Conservation (phyloP, 805 yeast genomes). For the Wickerhamiella hasegawae region DNA sequence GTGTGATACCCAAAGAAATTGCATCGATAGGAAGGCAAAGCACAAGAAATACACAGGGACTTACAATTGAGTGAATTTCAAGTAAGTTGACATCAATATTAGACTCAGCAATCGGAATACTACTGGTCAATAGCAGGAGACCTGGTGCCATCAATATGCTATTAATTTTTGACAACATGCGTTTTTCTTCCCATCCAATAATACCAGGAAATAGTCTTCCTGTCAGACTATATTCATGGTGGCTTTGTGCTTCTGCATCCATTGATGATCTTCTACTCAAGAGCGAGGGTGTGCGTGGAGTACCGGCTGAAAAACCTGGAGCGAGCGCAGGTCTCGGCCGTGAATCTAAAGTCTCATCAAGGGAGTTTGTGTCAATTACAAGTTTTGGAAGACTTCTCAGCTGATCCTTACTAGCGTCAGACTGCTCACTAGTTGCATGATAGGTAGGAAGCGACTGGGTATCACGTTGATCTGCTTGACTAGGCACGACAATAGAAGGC, state of each 20-base stretch:
- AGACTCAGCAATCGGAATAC: constrained; percentile 16
- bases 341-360: no score
- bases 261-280: background rate
- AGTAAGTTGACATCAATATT: background rate
- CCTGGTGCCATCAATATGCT: constrained; percentile 19
- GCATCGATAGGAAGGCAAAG: background rate
- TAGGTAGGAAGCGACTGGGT: background rate
- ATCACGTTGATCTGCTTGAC: no score
- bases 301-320: no score
- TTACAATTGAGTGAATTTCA: constrained; percentile 2
- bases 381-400: background rate
- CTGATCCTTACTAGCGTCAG: background rate
- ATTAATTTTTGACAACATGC: constrained; percentile 13
- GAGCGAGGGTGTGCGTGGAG: background rate
- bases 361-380: no score
- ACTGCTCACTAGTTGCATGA: background rate
- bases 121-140: constrained; percentile 18
- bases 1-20: background rate
- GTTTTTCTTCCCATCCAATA: constrained; percentile 13
- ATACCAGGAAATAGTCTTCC: constrained; percentile 20
- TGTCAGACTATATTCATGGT: background rate
- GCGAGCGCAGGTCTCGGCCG: background rate
- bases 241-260: background rate
- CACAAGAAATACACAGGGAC: constrained; percentile 1
- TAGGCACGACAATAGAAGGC: background rate